Conservation (phyloP, 805 yeast species). For the Schwanniomyces polymorphus region DNA sequence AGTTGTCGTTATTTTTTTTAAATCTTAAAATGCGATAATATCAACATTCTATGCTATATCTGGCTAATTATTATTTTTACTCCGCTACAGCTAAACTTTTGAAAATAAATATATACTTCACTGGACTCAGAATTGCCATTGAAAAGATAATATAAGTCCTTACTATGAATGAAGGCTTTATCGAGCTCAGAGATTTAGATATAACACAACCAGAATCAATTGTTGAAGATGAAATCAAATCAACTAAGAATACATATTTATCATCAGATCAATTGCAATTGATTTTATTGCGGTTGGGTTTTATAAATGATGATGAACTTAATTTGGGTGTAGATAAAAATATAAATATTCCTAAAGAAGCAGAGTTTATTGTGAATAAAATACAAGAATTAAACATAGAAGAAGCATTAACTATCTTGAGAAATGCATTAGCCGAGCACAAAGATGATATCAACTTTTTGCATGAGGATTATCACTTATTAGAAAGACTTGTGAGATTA, state of each 20-base stretch:
- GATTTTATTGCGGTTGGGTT: conserved; percentile 21
- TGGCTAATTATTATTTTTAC: too few relatives aligned
- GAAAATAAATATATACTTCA: neutral
- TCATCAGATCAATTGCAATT: conserved; percentile 9
- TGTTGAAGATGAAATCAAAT: neutral
- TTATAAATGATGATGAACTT: conserved; percentile 19
- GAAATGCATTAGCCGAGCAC: conserved; percentile 37
- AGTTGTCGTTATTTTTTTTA: conserved; percentile 43
- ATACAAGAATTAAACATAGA: conserved; percentile 20
- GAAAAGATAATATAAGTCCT: neutral
- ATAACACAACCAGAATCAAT: neutral
- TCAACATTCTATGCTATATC: too few relatives aligned
- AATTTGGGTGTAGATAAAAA: conserved; percentile 5
- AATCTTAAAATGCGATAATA: too few relatives aligned
- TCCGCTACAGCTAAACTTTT: too few relatives aligned
- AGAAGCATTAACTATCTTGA: conserved; percentile 29
- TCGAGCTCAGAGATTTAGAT: conserved; percentile 12
- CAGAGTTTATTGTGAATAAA: conserved; percentile 27
- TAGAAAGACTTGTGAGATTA: conserved; percentile 23
- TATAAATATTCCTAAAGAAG: conserved; percentile 8
- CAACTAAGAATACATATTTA: neutral
- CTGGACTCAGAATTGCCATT: neutral
- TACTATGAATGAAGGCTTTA: conserved; percentile 8
- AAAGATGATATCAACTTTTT: conserved; percentile 35
- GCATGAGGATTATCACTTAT: conserved; percentile 30